Evolutionary conservation across 176 grass and related monocot genomes (phyloP).

Genomic region (Aegilops speltoides): DNA sequence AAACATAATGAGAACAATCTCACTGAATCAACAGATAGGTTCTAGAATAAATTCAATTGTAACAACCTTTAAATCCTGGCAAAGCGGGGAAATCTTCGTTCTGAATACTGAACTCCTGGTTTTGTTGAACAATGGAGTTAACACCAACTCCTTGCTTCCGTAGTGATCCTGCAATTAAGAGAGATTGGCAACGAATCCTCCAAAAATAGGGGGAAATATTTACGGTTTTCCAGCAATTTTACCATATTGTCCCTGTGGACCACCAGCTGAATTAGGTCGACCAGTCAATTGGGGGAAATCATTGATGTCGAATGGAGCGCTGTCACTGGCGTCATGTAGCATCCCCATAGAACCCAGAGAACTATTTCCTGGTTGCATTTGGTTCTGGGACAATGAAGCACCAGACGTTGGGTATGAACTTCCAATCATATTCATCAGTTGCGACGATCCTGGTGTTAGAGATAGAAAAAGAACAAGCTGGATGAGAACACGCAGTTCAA

Average conservation of each 20-base stretch:
- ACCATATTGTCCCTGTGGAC: constrained; percentile 97
- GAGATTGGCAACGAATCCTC: constrained; percentile 11
- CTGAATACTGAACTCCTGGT: constrained; percentile 95
- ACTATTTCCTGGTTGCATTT: constrained; percentile 88
- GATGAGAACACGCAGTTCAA: constrained; percentile 19
- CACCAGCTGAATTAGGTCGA: constrained; percentile 87
- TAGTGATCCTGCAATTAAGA: constrained; percentile 67
- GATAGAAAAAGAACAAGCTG: background rate
- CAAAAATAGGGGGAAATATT: background rate
- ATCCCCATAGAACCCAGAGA: constrained; percentile 85
- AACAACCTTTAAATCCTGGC: constrained; percentile 93
- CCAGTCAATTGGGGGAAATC: constrained; percentile 96
- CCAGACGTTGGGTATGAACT: constrained; percentile 78
- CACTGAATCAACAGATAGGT: constrained; percentile 34
- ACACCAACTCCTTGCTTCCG: constrained; percentile 93
- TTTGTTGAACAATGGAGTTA: constrained; percentile 81
- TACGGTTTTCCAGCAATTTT: constrained; percentile 31
- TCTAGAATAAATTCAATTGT: constrained; percentile 34
- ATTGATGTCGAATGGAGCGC: constrained; percentile 89
- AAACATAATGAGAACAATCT: constrained; percentile 21
- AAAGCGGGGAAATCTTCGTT: constrained; percentile 98
- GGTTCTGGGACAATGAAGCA: constrained; percentile 76
- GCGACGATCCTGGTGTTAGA: constrained; percentile 44
- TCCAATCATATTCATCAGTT: constrained; percentile 89
- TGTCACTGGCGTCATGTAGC: constrained; percentile 80